A percentile compares a stretch with the other conserved stretches of the same genome.
Conservation (phyloP, 768 basidiomycete species). For the Termitomyces eurrhizus region DNA sequence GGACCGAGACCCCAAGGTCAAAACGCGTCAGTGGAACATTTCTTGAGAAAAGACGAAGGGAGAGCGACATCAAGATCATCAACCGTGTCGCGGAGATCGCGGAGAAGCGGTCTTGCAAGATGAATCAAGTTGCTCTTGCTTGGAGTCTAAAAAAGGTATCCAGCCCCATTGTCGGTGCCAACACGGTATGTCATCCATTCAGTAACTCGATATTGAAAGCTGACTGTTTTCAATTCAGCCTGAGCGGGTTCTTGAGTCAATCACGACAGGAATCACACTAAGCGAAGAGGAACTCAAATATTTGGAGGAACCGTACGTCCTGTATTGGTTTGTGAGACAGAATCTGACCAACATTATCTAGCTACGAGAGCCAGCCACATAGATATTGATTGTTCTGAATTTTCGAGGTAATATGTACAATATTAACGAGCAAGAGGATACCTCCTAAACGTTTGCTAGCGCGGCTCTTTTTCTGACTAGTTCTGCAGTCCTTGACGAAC, state of each 20-base stretch:
- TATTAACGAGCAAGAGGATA: not conserved
- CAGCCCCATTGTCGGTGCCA: conserved; percentile 27
- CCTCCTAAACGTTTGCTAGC: not conserved
- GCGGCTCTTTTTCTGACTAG: not conserved
- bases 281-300: not conserved
- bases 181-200: conserved; percentile 14
- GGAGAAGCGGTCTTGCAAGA: conserved; percentile 32
- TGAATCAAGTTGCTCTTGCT: conserved; percentile 43
- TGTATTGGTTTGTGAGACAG: not conserved
- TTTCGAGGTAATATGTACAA: not conserved
- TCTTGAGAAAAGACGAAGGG: conserved; percentile 16
- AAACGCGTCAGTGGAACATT: conserved; percentile 12
- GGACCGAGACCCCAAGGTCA: conserved; percentile 19
- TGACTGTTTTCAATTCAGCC: conserved; percentile 33
- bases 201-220: conserved; percentile 9
- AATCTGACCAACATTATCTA: not conserved
- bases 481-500: not conserved
- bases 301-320: not conserved
- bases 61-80: conserved; percentile 29
- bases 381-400: not conserved
- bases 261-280: not conserved
- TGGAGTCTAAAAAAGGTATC: conserved; percentile 35
- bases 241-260: not conserved
- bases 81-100: conserved; percentile 37
- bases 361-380: not conserved